phyloP scores from a whole-genome alignment of 2,329 filamentous ascomycete species.

The Epichloe scottii region DNA sequence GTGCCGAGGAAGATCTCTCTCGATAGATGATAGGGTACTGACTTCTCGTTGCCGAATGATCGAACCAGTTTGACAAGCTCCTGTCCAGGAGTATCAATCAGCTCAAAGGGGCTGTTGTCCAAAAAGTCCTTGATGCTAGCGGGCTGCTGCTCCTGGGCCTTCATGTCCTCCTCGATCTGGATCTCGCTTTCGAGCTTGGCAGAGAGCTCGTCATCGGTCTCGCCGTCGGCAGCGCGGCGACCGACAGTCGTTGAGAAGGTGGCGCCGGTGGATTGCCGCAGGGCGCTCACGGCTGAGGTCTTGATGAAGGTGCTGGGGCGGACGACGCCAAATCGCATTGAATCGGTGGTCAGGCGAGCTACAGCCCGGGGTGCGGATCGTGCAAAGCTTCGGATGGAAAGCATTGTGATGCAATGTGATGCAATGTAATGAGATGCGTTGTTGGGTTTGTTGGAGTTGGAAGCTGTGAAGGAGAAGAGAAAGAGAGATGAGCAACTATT shows the following conservation, averaged over 20 bases:
- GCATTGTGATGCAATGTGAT: conserved; percentile 38
- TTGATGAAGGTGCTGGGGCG: conserved; percentile 37
- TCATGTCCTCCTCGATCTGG: conserved; percentile 70
- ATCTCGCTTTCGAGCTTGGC: conserved; percentile 80
- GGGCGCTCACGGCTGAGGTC: conserved; percentile 23
- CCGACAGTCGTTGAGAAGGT: conserved; percentile 34
- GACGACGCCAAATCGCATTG: conserved; percentile 34
- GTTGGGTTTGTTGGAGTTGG: background rate
- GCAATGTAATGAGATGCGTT: background rate
- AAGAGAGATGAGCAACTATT: too few species aligned
- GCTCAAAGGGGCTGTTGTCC: conserved; percentile 71
- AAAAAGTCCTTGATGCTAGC: conserved; percentile 78
- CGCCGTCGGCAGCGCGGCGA: conserved; percentile 28
- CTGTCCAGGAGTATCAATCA: conserved; percentile 69
- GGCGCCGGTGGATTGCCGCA: conserved; percentile 23
- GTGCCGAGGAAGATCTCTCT: background rate
- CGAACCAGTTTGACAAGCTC: conserved; percentile 81
- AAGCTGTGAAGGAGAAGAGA: conserved; percentile 8
- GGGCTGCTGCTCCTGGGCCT: conserved; percentile 58
- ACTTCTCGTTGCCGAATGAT: conserved; percentile 81
- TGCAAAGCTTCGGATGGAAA: conserved; percentile 53
- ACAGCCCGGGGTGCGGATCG: conserved; percentile 55
- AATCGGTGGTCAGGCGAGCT: conserved; percentile 41
- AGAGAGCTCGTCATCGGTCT: conserved; percentile 66
- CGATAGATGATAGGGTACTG: conserved; percentile 18